A percentile compares a stretch with the other conserved stretches of the same genome.
Conservation (phyloP, 176 grass and related monocot species). For the Triticum aestivum region IWGSC_CS_RefSeq_v2.1 NC_057814.1:185637637-185638136, state of each 20-base stretch:
- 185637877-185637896: conserved; percentile 55
- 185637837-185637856: background rate
- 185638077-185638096: conserved; percentile 3
- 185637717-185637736: background rate
- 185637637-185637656: background rate
- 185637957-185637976: conserved; percentile 83
- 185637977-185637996: conserved; percentile 79
- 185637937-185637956: conserved; percentile 76
- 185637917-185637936: conserved; percentile 84
- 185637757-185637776: background rate
- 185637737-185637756: background rate
- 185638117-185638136: conserved; percentile 6
- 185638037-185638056: background rate
- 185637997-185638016: conserved; percentile 91
- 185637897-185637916: conserved; percentile 74
- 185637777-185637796: conserved; percentile 3
- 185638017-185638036: background rate
- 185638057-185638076: background rate
- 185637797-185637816: background rate
- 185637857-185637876: conserved; percentile 20
- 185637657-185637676: background rate
- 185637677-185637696: background rate
- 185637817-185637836: conserved; percentile 1
- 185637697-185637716: background rate
- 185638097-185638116: background rate